Percentiles rank a stretch among this genome's conserved stretches.
Evolutionary conservation across 768 basidiomycete genomes (phyloP).

Genomic region (Lactarius akahatsu): DNA sequence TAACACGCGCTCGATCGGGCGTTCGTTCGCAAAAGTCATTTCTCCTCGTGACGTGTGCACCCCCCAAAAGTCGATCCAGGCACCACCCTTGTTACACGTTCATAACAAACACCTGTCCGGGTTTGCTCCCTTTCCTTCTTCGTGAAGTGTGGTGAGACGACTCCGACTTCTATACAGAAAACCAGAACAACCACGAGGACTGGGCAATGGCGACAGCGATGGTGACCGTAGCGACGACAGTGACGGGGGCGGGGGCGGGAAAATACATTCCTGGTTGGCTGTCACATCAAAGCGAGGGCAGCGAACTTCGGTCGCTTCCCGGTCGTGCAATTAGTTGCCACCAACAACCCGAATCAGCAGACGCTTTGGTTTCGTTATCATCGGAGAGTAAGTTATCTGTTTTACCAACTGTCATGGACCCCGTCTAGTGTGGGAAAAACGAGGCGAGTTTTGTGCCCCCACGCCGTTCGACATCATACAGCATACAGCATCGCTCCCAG

Average conservation of each 20-base stretch:
- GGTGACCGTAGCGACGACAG: constrained; percentile 9
- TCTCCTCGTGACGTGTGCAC: constrained; percentile 29
- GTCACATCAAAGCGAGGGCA: constrained; percentile 17
- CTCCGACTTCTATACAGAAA: constrained; percentile 10
- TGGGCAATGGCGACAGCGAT: background rate
- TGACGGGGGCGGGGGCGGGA: background rate
- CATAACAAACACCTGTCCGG: constrained; percentile 11
- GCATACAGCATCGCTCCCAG: background rate
- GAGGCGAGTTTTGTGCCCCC: background rate
- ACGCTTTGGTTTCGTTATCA: constrained; percentile 16
- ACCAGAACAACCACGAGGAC: background rate
- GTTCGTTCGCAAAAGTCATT: constrained; percentile 23
- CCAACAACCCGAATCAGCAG: constrained; percentile 6
- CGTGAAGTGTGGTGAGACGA: background rate
- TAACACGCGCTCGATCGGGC: constrained; percentile 22
- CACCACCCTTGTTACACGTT: constrained; percentile 20
- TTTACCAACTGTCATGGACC: constrained; percentile 6
- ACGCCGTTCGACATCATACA: background rate
- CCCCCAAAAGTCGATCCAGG: constrained; percentile 28
- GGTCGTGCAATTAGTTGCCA: constrained; percentile 19
- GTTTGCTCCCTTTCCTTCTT: constrained; percentile 5
- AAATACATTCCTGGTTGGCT: constrained; percentile 8
- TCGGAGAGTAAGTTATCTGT: constrained; percentile 3
- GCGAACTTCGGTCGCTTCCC: constrained; percentile 5
- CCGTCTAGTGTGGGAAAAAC: constrained; percentile 14